Evolutionary conservation across 257 asterid species (phyloP), one percentile per base, ranked within the genome.

Genomic region (Nicotiana obtusifolia): DNA sequence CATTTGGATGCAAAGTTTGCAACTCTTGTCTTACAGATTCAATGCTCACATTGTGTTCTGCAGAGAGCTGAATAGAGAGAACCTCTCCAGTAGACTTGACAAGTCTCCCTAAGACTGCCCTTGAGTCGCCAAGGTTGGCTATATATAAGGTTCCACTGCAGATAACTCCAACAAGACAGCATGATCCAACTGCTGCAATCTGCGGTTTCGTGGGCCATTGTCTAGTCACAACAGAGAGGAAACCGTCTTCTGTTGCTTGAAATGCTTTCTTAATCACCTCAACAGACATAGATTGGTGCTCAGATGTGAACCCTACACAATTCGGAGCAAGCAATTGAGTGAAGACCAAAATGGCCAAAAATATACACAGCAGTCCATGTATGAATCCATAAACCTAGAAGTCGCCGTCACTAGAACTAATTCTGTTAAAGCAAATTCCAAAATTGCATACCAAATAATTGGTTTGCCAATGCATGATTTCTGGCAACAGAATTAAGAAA

Each of bases 121-220:
- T 89, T 26, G 96, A 91, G 80, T 91, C 93, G 4, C 96, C 96
- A 56, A 87, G 89, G 84, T 91, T 91, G 54, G 96, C 94, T 19
- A 91, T 82, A 57, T 91, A 91, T 79, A 91, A 91, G 49, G 77
- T 88, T 26, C 93, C 94, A 67, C 81, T 80, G 86, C 96, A 91
- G 84, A 91, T 86, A 24, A 91, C 68, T 61, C 94, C 96, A 16
- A 89, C 93, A 24, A 91, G 91, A 84, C 94, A 91, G 81, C 96
- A 91, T n/a, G 96, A 90, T 76, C 96, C 96, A 67, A 91, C 96
- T 19, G 96, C 91, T 30, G 94, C 94, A 78, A 91, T 89, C 82
- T 90, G 93, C 33, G 96, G 94, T 66, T 81, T 83, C 86, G 82
- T 80, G 30, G 91, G 85, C 94, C 96, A 91, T 75, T 90, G 87